Percentiles rank a stretch among this genome's conserved stretches.
These are phyloP conservation scores for Priceomyces haplophilus DNA, from an alignment of 805 yeast species.

Conservation along the genomic window DNA sequence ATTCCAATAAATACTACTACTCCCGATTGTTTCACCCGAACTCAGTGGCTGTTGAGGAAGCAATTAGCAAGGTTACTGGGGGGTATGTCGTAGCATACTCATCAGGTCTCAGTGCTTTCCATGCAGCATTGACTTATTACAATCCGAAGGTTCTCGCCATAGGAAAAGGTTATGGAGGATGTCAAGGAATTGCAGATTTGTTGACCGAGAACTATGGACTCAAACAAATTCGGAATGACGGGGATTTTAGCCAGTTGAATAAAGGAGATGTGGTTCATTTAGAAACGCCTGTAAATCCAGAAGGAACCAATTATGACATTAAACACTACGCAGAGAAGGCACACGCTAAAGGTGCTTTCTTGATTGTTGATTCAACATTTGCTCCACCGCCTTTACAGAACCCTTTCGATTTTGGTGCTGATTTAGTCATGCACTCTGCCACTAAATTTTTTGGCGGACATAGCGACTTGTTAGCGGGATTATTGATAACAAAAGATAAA, in stretches of 20 bases:
- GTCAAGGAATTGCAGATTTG: slow-evolving; percentile 65
- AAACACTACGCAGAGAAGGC: slow-evolving; percentile 63
- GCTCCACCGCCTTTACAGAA: slow-evolving; percentile 90
- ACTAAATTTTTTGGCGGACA: slow-evolving; percentile 97
- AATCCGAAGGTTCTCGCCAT: slow-evolving; percentile 75
- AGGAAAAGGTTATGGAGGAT: slow-evolving; percentile 84
- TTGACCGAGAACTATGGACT: slow-evolving; percentile 59
- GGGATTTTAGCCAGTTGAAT: slow-evolving; percentile 45
- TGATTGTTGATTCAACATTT: slow-evolving; percentile 81
- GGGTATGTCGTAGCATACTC: slow-evolving; percentile 68
- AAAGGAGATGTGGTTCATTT: slow-evolving; percentile 77
- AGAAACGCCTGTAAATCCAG: slow-evolving; percentile 89
- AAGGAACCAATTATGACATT: slow-evolving; percentile 64
- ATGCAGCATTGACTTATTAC: slow-evolving; percentile 64
- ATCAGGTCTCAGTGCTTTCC: slow-evolving; percentile 80
- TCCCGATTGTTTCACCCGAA: slow-evolving; percentile 78
- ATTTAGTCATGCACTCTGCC: slow-evolving; percentile 87
- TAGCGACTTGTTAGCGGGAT: slow-evolving; percentile 84
- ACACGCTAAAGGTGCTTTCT: slow-evolving; percentile 69
- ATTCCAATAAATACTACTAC: slow-evolving; percentile 34
- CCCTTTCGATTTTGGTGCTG: slow-evolving; percentile 82
- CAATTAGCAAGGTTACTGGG: slow-evolving; percentile 56
- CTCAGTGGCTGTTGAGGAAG: slow-evolving; percentile 61
- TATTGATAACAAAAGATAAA: slow-evolving; percentile 60
- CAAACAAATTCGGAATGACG: slow-evolving; percentile 44